A percentile compares a stretch with the other conserved stretches of the same genome.
Evolutionary conservation across 352 stramenopile species (phyloP).

Genomic region (Globisporangium nagaii): DNA sequence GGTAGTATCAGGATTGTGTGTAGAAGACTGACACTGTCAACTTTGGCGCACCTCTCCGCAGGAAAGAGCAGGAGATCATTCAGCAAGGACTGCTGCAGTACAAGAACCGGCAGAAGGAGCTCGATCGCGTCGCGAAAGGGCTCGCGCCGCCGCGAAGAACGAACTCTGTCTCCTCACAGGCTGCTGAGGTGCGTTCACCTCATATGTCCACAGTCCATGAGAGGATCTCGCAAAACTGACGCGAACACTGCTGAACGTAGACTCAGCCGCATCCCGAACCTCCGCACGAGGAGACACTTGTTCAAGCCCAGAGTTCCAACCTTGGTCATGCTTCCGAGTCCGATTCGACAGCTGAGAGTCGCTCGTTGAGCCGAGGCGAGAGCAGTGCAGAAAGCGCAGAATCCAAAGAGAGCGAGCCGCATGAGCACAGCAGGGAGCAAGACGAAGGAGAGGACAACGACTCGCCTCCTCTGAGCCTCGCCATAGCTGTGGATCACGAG

Average conservation of each 20-base stretch:
- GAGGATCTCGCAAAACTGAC: too few relatives aligned
- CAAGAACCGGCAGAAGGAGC: conserved; percentile 53
- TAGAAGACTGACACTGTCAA: neutral
- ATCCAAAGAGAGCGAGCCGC: neutral
- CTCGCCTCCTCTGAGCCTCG: neutral
- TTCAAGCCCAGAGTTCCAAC: too few relatives aligned
- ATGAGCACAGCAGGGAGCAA: conserved; percentile 1
- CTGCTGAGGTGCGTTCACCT: neutral
- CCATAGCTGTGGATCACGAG: neutral
- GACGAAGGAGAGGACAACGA: neutral
- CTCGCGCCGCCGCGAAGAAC: conserved; percentile 5
- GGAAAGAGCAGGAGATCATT: conserved; percentile 44
- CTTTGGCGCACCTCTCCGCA: conserved; percentile 4
- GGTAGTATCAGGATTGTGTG: neutral
- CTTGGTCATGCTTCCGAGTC: too few relatives aligned
- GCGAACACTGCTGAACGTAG: neutral
- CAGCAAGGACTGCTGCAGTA: conserved; percentile 43
- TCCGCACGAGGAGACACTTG: too few relatives aligned
- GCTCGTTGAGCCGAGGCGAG: too few relatives aligned
- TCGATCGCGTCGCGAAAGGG: conserved; percentile 58
- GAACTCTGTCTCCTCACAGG: neutral
- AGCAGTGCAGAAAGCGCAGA: too few relatives aligned
- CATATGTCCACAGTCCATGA: too few relatives aligned
- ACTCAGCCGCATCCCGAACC: too few relatives aligned
- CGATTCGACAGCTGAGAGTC: too few relatives aligned